These are phyloP conservation scores for Jatropha podagrica DNA, from an alignment of 441 rosid genomes.

Conservation along the genomic window DNA sequence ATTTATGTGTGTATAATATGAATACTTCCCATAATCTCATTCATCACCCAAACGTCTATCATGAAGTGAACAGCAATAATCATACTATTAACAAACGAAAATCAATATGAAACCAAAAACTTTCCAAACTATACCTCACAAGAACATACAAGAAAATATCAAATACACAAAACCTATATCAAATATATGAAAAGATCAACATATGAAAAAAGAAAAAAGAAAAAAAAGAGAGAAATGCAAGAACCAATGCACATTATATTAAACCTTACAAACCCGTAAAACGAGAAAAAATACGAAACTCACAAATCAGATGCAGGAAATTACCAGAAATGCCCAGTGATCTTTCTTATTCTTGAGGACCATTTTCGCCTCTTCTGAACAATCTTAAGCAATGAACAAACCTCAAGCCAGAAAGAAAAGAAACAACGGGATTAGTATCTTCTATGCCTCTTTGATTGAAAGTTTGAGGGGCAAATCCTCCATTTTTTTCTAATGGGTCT, in stretches of 20 bases:
- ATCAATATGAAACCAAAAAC: not conserved
- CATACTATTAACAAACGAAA: not conserved
- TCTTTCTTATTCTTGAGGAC: constrained; percentile 33
- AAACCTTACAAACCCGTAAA: not conserved
- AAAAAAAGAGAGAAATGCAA: not conserved
- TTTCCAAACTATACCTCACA: not conserved
- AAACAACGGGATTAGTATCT: not conserved
- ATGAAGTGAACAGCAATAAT: not conserved
- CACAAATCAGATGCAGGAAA: not conserved
- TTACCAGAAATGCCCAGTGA: constrained; percentile 73
- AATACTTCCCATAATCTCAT: not conserved
- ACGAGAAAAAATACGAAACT: not conserved
- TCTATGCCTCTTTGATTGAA: not conserved
- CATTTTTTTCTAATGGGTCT: constrained; percentile 10
- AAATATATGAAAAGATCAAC: not conserved
- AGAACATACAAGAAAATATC: not conserved
- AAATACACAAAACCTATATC: not conserved
- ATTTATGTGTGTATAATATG: not conserved
- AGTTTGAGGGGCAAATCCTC: constrained; percentile 9
- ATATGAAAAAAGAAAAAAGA: not conserved
- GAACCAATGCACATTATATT: not conserved
- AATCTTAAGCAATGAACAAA: not conserved
- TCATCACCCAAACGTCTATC: not conserved
- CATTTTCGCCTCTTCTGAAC: constrained; percentile 26
- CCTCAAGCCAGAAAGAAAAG: not conserved